Percentiles rank a stretch among this genome's conserved stretches.
phyloP scores from a whole-genome alignment of 305 asterid species.

The Fraxinus albicans region DNA sequence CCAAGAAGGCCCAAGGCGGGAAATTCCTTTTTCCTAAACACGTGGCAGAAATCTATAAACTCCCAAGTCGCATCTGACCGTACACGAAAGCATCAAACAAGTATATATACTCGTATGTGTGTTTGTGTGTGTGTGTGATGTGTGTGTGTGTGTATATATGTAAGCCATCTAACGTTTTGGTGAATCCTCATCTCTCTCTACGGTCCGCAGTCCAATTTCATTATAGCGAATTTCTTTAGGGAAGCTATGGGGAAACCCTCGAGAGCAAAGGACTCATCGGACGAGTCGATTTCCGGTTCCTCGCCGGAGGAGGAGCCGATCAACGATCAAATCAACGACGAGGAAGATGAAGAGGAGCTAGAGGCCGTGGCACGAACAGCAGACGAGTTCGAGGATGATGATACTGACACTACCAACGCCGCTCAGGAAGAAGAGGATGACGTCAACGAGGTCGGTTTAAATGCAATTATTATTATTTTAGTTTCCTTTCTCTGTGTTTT shows the following conservation, averaged over 20 bases:
- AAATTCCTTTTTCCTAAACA: no score
- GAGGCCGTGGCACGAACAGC: constrained; percentile 87
- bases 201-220: not conserved
- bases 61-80: not conserved
- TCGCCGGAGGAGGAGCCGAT: constrained; percentile 57
- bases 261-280: constrained; percentile 52
- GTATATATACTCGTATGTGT: not conserved
- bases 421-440: constrained; percentile 48
- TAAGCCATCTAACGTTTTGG: not conserved
- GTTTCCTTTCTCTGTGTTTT: not conserved
- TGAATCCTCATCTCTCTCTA: not conserved
- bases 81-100: not conserved
- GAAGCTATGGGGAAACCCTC: constrained; percentile 68
- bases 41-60: not conserved
- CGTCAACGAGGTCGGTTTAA: constrained; percentile 53
- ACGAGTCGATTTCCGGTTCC: constrained; percentile 38
- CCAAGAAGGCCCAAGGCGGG: not conserved
- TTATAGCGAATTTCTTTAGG: not conserved
- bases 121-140: not conserved
- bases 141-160: not conserved
- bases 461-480: not conserved
- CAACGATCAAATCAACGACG: constrained; percentile 59
- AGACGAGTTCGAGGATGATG: constrained; percentile 69
- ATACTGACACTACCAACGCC: constrained; percentile 36
- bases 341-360: constrained; percentile 90